Evolutionary conservation across 495 filamentous ascomycete genomes (phyloP).

Genomic region (Xylaria telfairii): DNA sequence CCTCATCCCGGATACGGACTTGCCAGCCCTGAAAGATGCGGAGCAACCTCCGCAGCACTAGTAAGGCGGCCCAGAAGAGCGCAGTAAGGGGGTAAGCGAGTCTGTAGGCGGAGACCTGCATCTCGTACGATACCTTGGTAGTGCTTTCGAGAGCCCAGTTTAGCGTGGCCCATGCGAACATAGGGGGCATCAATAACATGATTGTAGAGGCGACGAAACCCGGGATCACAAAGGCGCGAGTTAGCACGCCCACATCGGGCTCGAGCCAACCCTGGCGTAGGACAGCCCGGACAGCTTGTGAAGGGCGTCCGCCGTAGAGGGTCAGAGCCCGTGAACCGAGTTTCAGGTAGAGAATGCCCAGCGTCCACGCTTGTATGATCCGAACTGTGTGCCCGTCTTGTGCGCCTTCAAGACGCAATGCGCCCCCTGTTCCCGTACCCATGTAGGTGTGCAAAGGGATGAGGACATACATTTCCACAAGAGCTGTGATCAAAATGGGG

Average conservation of each 20-base stretch:
- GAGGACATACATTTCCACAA: slow-evolving; percentile 88
- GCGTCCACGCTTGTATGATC: slow-evolving; percentile 90
- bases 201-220: slow-evolving; percentile 60
- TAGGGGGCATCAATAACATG: slow-evolving; percentile 65
- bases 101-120: slow-evolving; percentile 66
- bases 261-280: slow-evolving; percentile 80
- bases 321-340: slow-evolving; percentile 76
- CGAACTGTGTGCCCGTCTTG: slow-evolving; percentile 71
- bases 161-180: slow-evolving; percentile 41
- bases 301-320: slow-evolving; percentile 68
- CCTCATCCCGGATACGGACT: slow-evolving; percentile 85
- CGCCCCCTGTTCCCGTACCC: slow-evolving; percentile 36
- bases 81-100: slow-evolving; percentile 71
- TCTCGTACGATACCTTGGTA: slow-evolving; percentile 45
- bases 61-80: slow-evolving; percentile 47
- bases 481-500: slow-evolving; percentile 79
- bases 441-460: slow-evolving; percentile 89
- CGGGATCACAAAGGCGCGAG: slow-evolving; percentile 81
- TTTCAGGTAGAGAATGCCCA: slow-evolving; percentile 91
- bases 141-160: slow-evolving; percentile 37
- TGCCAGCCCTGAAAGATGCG: slow-evolving; percentile 77
- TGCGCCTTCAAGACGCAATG: slow-evolving; percentile 43
- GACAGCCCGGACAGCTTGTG: slow-evolving; percentile 75
- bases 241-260: slow-evolving; percentile 79
- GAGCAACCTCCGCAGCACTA: slow-evolving; percentile 57